Evolutionary conservation across 495 filamentous ascomycete genomes (phyloP).

Genomic region (Tetracladium marchalianum): DNA sequence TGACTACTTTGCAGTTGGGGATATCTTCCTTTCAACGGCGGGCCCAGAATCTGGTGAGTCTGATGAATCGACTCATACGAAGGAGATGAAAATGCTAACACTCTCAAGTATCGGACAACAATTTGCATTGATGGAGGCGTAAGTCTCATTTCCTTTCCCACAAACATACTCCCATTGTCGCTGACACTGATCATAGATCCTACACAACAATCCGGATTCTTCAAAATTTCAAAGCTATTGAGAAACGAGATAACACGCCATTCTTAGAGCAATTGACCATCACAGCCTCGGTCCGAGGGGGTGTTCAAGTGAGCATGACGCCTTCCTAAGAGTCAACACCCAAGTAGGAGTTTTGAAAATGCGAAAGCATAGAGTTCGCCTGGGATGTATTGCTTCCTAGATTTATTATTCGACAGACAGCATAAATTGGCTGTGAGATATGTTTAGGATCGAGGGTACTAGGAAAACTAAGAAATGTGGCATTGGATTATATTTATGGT

Average conservation of each 20-base stretch:
- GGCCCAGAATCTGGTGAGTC: slow-evolving; percentile 44
- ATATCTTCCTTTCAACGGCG: slow-evolving; percentile 55
- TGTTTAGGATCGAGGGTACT: too few relatives aligned
- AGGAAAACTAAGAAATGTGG: too few relatives aligned
- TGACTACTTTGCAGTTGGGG: slow-evolving; percentile 33
- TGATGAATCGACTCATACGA: slow-evolving; percentile 13
- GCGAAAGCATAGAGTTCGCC: too few relatives aligned
- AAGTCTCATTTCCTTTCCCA: too few relatives aligned
- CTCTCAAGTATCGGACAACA: slow-evolving; percentile 28
- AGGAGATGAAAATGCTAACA: background rate
- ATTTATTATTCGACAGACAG: too few relatives aligned
- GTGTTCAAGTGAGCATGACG: slow-evolving; percentile 27
- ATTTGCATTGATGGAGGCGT: slow-evolving; percentile 47
- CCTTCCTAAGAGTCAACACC: slow-evolving; percentile 13
- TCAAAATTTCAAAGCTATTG: slow-evolving; percentile 48
- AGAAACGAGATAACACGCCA: slow-evolving; percentile 29
- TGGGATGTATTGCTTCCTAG: too few relatives aligned
- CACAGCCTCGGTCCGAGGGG: slow-evolving; percentile 14
- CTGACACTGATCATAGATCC: slow-evolving; percentile 1
- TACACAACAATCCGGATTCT: slow-evolving; percentile 49
- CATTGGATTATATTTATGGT: too few relatives aligned
- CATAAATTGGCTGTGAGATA: too few relatives aligned
- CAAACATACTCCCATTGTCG: too few relatives aligned
- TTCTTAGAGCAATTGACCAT: slow-evolving; percentile 26
- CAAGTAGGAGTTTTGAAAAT: too few relatives aligned